A percentile compares a stretch with the other conserved stretches of the same genome.
Conservation (phyloP, 306 rosid species). For the Dryas drummondii region DNA sequence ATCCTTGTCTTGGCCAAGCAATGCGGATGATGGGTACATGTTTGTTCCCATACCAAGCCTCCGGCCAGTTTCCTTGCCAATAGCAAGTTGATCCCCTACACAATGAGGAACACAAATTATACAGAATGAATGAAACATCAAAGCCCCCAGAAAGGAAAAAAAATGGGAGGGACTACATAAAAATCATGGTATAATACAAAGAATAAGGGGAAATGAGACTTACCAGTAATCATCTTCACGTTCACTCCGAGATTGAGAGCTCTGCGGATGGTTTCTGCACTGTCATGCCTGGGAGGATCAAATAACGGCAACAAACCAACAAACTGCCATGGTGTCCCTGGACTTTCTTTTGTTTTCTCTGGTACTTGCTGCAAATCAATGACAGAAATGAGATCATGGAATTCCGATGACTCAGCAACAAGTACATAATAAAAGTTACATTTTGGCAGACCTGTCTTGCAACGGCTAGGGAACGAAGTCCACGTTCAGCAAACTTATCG, state of each 20-base stretch:
- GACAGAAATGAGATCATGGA: constrained; percentile 19
- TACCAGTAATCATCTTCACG: constrained; percentile 99
- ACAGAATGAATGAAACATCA: constrained; percentile 16
- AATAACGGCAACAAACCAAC: constrained; percentile 87
- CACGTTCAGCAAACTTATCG: constrained; percentile 97
- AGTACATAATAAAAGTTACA: constrained; percentile 18
- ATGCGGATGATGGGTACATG: constrained; percentile 96
- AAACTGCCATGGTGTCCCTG: constrained; percentile 92
- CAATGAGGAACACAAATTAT: constrained; percentile 10
- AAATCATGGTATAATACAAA: background rate
- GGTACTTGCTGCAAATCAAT: constrained; percentile 62
- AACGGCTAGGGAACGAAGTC: constrained; percentile 92
- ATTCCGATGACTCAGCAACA: constrained; percentile 9
- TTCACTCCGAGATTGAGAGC: constrained; percentile 99
- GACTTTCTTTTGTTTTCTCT: constrained; percentile 72
- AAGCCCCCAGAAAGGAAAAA: background rate
- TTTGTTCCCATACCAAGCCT: constrained; percentile 99
- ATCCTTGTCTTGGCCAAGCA: constrained; percentile 90
- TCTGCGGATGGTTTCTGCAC: constrained; percentile 98
- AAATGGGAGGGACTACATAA: background rate
- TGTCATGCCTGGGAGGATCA: constrained; percentile 99
- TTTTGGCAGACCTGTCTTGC: constrained; percentile 80
- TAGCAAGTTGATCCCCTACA: constrained; percentile 96
- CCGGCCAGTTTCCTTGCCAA: constrained; percentile 96
- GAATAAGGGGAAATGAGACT: constrained; percentile 18